These are phyloP conservation scores for Parathielavia appendiculata DNA, from an alignment of 495 filamentous ascomycete species.

Conservation along the genomic window DNA sequence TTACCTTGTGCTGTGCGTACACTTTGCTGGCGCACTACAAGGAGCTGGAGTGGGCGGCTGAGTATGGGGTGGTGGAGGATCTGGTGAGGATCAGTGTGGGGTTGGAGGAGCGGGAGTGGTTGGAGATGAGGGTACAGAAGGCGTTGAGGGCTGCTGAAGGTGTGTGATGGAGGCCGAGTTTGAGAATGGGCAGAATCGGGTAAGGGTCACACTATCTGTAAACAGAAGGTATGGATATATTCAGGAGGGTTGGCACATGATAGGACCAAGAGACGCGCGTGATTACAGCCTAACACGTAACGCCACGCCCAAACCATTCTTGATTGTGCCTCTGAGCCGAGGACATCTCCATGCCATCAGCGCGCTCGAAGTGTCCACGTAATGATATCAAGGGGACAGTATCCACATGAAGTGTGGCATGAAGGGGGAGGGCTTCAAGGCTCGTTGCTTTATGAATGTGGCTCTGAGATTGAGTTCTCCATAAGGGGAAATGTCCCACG, in stretches of 20 bases:
- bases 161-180: not conserved
- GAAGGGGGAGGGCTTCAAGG: too few species aligned
- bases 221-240: not conserved
- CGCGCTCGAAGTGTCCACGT: too few species aligned
- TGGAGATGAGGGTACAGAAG: slow-evolving; percentile 15
- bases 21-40: slow-evolving; percentile 27
- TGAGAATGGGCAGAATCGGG: not conserved
- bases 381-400: too few species aligned
- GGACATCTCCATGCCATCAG: too few species aligned
- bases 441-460: too few species aligned
- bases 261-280: too few species aligned
- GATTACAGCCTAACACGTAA: too few species aligned
- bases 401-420: too few species aligned
- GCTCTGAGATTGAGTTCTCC: too few species aligned
- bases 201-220: not conserved
- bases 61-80: slow-evolving; percentile 28
- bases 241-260: too few species aligned
- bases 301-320: too few species aligned
- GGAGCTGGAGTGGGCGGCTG: slow-evolving; percentile 26
- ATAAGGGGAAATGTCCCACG: not conserved
- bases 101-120: slow-evolving; percentile 25
- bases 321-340: too few species aligned
- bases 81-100: slow-evolving; percentile 33
- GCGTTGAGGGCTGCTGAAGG: slow-evolving; percentile 16
- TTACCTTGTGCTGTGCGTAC: slow-evolving; percentile 30